phyloP scores from a whole-genome alignment of 257 asterid genomes.

The Solanum virginianum region DNA sequence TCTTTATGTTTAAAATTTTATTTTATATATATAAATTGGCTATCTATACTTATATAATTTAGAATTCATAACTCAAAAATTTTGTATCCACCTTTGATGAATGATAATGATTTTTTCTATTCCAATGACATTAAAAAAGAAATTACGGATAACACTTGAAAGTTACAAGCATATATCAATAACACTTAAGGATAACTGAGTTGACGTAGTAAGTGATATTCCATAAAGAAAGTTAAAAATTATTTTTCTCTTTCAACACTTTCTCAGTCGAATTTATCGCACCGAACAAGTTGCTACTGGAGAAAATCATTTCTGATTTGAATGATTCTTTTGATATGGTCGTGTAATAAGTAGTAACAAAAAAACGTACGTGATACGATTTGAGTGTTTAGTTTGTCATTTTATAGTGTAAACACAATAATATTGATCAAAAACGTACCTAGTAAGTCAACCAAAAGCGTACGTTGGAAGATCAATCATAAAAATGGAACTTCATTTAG shows the following conservation, averaged over 20 bases:
- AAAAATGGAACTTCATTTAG: neutral
- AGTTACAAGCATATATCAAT: neutral
- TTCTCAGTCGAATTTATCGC: neutral
- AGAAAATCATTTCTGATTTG: too few species aligned
- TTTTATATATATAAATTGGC: neutral
- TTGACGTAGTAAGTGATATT: neutral
- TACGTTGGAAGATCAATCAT: neutral
- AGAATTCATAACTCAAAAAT: neutral
- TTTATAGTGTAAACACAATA: neutral
- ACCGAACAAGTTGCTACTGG: accelerated
- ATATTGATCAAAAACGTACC: neutral
- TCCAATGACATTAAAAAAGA: neutral
- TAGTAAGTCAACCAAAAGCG: neutral
- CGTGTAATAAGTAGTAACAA: neutral
- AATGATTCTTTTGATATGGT: neutral
- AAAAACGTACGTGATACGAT: neutral
- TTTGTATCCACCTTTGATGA: neutral
- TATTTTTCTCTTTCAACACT: accelerated
- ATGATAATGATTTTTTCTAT: neutral
- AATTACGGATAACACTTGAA: neutral
- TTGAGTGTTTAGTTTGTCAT: neutral
- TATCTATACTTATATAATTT: too few species aligned
- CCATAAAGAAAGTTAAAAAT: neutral
- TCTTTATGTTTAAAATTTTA: neutral
- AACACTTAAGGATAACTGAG: neutral